phyloP scores from a whole-genome alignment of 495 filamentous ascomycete species.

The Hamigera avellanea region DNA sequence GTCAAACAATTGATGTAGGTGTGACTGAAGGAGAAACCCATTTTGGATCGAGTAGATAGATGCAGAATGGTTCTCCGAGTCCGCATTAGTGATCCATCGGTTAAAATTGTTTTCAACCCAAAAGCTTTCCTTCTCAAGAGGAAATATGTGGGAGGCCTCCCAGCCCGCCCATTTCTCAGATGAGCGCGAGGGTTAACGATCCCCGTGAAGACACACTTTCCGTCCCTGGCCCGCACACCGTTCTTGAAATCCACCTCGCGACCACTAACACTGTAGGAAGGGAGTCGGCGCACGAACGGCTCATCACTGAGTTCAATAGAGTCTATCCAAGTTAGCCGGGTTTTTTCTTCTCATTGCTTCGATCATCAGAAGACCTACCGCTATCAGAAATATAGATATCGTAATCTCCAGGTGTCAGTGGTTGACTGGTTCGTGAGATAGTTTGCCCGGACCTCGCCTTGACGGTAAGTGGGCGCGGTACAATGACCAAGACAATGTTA shows the following conservation, averaged over 20 bases:
- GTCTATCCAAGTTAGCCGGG: conserved; percentile 5
- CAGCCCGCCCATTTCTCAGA: conserved; percentile 12
- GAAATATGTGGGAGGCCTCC: conserved; percentile 25
- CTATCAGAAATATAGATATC: conserved; percentile 16
- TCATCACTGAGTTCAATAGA: conserved; percentile 16
- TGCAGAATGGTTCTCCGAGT: conserved; percentile 2
- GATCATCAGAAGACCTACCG: conserved; percentile 5
- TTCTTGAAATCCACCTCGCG: conserved; percentile 15
- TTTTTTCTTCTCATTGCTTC: conserved; percentile 1
- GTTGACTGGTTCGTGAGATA: conserved; percentile 13
- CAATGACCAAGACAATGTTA: conserved; percentile 13
- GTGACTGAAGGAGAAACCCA: conserved; percentile 17
- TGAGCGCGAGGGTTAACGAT: conserved; percentile 5
- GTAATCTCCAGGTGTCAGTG: conserved; percentile 18
- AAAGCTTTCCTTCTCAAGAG: conserved; percentile 17
- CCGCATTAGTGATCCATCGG: conserved; percentile 17
- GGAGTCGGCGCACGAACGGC: conserved; percentile 11
- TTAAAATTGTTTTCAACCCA: conserved; percentile 15
- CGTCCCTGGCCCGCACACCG: conserved; percentile 18
- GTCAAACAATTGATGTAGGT: conserved; percentile 21
- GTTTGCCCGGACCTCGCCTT: conserved; percentile 11
- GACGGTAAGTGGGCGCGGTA: conserved; percentile 8
- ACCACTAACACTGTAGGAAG: conserved; percentile 10
- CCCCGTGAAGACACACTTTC: conserved; percentile 20
- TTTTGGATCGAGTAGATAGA: conserved; percentile 26